Evolutionary conservation across 805 yeast genomes (phyloP), one percentile per base, ranked within the genome.

Genomic region (Monosporozyma aerobia): DNA sequence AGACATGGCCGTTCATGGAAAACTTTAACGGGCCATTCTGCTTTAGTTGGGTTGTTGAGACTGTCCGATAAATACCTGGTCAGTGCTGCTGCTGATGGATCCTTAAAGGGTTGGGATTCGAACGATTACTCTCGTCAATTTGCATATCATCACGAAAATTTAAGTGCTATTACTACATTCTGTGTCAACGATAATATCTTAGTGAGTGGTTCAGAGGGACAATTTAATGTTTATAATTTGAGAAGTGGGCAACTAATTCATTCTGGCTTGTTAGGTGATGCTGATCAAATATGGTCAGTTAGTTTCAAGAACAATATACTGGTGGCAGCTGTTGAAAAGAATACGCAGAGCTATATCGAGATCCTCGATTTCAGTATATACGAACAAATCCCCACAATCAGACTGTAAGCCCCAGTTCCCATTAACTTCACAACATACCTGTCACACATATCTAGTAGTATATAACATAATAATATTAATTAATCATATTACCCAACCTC

Each of bases 211-310:
- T 84, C 95, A 53, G 95, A 86, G 61, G 79, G 85, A 48, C 86
- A 89, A 77, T 77, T 90, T 60, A 90, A 88, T 69, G 74, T 94
- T 48, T 94, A 97, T 89, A 87, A 90, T 63, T 78, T 89, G 40
- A 76, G 80, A 55, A 81, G 85, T 2, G 98, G 98, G 0, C 76
- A 77, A 61, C 78, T 85, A 55, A 80, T 90, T 2, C 75, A 88
- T 52, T 71, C 79, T 22, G 90, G 89, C 58, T 69, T 94, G 51
- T 71, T 90, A 47, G 74, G 78, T 3, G 90, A 85, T 64, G 83
- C 87, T 14, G 95, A 94, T 9, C 85, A 87, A 40, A 89, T 92
- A 37, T 94, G 99, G 99, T 96, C 94, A 59, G 97, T 92, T 2
- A 79, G 85, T 61, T 88, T 90, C 62, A 95, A 89, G 63, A 80